Evolutionary conservation across 2,329 filamentous ascomycete species (phyloP), one percentile per base, ranked within the genome.

Genomic region (Diplodia scrobiculata): DNA sequence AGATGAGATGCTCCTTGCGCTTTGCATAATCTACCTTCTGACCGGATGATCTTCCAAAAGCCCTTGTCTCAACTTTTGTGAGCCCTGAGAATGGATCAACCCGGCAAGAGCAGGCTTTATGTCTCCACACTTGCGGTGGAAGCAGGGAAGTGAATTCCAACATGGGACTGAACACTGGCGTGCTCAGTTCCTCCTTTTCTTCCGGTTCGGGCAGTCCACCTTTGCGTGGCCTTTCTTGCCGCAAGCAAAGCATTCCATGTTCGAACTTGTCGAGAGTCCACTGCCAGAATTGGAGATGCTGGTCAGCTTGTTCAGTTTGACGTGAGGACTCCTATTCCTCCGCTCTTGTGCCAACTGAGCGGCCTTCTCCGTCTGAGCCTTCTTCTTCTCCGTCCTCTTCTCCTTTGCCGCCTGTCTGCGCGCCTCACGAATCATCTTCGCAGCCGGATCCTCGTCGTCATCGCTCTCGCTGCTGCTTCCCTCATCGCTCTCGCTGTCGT

Each of bases 181-280:
- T 11, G 5, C n/a, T 62, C 29, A 62, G 34, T 47, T 32, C 48
- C 65, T 55, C 34, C 38, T 52, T 50, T 69, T 68, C 73, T 70
- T 77, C 48, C 69, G 68, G 73, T 70, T 78, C 1, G 86, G 82
- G 72, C 88, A 90, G 21, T 87, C 82, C 55, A 75, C 78, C 63
- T 81, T 81, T 68, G 83, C 84, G 74, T 91, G 89, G 1, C 88
- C 88, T 38, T 79, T 78, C 69, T 86, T 81, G 17, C 86, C 84
- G 73, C 89, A 91, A 19, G 78, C 82, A 75, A 84, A 86, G 73
- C 89, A 91, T 53, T 79, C 80, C 53, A 84, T 76, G 50, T 70
- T 71, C 34, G 72, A 63, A 45, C 68, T 45, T 11, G 21, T 19
- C 4, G 58, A n/a, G 10, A 17, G 67, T 69, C 75, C 73, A 48